Conservation (phyloP, 179 eudicot genomes). For the Nepenthes alata region DNA sequence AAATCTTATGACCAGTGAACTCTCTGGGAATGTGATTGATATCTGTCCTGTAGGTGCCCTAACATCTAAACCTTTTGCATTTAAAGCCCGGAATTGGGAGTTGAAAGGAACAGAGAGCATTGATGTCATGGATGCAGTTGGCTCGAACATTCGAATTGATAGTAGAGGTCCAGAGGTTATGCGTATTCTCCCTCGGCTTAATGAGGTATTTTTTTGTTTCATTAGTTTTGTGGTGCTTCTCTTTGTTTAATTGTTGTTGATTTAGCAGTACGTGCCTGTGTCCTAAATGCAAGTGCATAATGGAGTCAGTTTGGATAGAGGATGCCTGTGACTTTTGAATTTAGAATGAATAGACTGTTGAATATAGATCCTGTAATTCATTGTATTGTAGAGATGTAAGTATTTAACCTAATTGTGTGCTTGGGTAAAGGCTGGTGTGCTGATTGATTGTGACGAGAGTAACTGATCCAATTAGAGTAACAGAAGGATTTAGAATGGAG, state of each 20-base stretch:
- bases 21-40: constrained; percentile 96
- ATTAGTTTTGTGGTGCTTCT: neutral
- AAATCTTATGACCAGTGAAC: constrained; percentile 93
- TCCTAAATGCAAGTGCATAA: too few species aligned
- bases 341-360: too few species aligned
- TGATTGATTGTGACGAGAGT: too few species aligned
- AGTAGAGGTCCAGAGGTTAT: constrained; percentile 99
- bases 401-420: too few species aligned
- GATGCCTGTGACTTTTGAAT: too few species aligned
- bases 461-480: too few species aligned
- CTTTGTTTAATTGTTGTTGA: neutral
- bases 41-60: constrained; percentile 99
- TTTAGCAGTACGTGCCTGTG: too few species aligned
- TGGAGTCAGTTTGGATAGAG: too few species aligned
- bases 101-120: constrained; percentile 90
- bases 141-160: constrained; percentile 90
- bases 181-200: constrained; percentile 88
- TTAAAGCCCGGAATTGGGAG: constrained; percentile 98
- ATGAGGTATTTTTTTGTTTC: constrained; percentile 55
- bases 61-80: constrained; percentile 96
- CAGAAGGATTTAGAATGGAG: too few species aligned
- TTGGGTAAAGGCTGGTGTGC: too few species aligned
- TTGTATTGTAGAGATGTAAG: too few species aligned
- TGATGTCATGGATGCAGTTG: constrained; percentile 96
- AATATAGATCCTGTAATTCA: too few species aligned